A percentile compares a stretch with the other conserved stretches of the same genome.
These are phyloP conservation scores for Medicago truncatula DNA, from an alignment of 306 rosid species.

Conservation along the genomic window MtrunA17r5.0-ANR NC_053048.1:52095501-52096000, in stretches of 20 bases:
- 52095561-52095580: constrained; percentile 98
- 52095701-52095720: not conserved
- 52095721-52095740: not conserved
- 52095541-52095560: constrained; percentile 96
- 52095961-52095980: constrained; percentile 88
- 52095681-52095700: constrained; percentile 42
- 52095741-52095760: constrained; percentile 11
- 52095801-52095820: constrained; percentile 96
- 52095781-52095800: constrained; percentile 94
- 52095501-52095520: constrained; percentile 90
- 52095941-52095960: constrained; percentile 90
- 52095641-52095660: constrained; percentile 87
- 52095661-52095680: constrained; percentile 93
- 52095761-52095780: constrained; percentile 37
- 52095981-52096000: constrained; percentile 92
- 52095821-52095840: constrained; percentile 93
- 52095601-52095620: constrained; percentile 97
- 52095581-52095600: constrained; percentile 99
- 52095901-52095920: constrained; percentile 97
- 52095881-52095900: constrained; percentile 98
- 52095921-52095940: constrained; percentile 94
- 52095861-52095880: constrained; percentile 71
- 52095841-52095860: constrained; percentile 83
- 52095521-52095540: constrained; percentile 85
- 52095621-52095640: constrained; percentile 99